phyloP scores from a whole-genome alignment of 75 land plant species.

The Cryptomeria japonica region DNA sequence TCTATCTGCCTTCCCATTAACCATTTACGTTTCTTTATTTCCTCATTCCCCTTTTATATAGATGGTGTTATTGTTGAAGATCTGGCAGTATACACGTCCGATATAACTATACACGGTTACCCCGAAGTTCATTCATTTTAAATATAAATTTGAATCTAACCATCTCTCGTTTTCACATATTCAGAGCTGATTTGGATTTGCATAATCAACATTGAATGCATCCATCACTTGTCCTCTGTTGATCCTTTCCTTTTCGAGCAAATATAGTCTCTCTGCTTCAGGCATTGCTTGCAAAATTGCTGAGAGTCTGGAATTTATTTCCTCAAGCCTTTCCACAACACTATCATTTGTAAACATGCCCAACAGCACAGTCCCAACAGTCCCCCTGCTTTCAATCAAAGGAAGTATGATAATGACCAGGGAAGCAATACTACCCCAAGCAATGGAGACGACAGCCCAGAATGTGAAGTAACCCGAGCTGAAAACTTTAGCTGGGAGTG shows the following conservation, averaged over 20 bases:
- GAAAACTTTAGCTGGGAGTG: slow-evolving; percentile 88
- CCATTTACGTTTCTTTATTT: too few relatives aligned
- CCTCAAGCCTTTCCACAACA: slow-evolving; percentile 61
- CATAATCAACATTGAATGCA: not conserved
- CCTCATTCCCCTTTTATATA: too few relatives aligned
- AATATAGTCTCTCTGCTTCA: slow-evolving; percentile 64
- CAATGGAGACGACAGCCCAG: slow-evolving; percentile 93
- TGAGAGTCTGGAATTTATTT: slow-evolving; percentile 46
- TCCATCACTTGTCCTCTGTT: not conserved
- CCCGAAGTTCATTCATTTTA: not conserved
- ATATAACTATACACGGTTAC: too few relatives aligned
- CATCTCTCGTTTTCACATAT: not conserved
- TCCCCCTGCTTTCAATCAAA: slow-evolving; percentile 81
- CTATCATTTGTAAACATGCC: slow-evolving; percentile 86
- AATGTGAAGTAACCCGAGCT: slow-evolving; percentile 84
- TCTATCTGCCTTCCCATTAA: too few relatives aligned
- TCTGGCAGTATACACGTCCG: too few relatives aligned
- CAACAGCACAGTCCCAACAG: slow-evolving; percentile 42
- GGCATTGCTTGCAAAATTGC: slow-evolving; percentile 61
- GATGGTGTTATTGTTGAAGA: too few relatives aligned
- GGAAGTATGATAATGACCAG: slow-evolving; percentile 87
- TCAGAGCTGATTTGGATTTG: not conserved
- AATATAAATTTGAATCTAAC: not conserved
- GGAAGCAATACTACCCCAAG: slow-evolving; percentile 93
- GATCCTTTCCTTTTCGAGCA: slow-evolving; percentile 46